Conservation (phyloP, 768 basidiomycete genomes). For the Fibroporia radiculosa region DNA sequence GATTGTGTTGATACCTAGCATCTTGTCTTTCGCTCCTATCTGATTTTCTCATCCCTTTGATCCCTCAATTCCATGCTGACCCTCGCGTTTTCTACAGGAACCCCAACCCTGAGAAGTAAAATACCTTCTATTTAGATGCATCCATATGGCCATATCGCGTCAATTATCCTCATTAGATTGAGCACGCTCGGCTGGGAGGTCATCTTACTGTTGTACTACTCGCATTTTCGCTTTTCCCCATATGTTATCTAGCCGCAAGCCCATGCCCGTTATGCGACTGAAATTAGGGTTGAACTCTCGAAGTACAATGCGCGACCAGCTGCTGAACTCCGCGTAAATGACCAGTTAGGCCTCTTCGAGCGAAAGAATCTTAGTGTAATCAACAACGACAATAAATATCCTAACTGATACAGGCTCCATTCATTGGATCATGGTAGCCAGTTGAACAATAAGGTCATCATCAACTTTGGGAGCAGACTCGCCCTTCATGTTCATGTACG, state of each 20-base stretch:
- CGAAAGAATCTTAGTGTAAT: too few species aligned
- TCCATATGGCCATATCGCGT: slow-evolving; percentile 6
- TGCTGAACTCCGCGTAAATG: too few species aligned
- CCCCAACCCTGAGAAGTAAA: slow-evolving; percentile 33
- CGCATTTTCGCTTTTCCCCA: slow-evolving; percentile 11
- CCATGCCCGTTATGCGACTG: slow-evolving; percentile 13
- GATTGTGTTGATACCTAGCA: slow-evolving; percentile 76
- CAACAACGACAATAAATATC: too few species aligned
- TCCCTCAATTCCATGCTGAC: not conserved
- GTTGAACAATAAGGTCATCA: slow-evolving; percentile 12
- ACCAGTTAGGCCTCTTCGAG: too few species aligned
- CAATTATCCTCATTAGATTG: slow-evolving; percentile 9
- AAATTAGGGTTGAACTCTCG: too few species aligned
- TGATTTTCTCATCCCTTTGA: slow-evolving; percentile 39
- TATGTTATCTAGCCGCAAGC: slow-evolving; percentile 14
- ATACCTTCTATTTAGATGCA: slow-evolving; percentile 3
- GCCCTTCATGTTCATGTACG: slow-evolving; percentile 34
- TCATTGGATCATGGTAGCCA: slow-evolving; percentile 18
- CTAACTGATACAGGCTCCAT: too few species aligned
- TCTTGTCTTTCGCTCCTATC: slow-evolving; percentile 99
- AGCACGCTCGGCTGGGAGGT: slow-evolving; percentile 12
- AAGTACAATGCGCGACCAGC: too few species aligned
- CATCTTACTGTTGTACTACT: slow-evolving; percentile 14
- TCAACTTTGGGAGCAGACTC: slow-evolving; percentile 19
- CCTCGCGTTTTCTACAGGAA: slow-evolving; percentile 22